Evolutionary conservation across 768 basidiomycete species (phyloP).

Genomic region (Pulveroboletus sp.): DNA sequence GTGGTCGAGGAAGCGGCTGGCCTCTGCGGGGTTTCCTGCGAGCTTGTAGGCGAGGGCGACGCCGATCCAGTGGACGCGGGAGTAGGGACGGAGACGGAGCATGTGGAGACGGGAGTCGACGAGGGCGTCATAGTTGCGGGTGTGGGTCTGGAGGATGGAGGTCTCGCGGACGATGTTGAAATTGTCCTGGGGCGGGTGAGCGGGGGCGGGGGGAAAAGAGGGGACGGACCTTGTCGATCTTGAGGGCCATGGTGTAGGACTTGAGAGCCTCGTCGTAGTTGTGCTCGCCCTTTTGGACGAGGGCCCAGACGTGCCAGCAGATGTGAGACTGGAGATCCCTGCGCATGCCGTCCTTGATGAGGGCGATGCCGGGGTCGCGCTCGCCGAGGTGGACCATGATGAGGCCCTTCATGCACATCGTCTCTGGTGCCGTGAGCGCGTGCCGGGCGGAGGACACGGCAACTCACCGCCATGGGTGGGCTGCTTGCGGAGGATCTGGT

Average conservation of each 20-base stretch:
- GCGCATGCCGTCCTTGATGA: conserved; percentile 80
- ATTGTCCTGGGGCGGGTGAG: conserved; percentile 63
- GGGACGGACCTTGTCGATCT: conserved; percentile 75
- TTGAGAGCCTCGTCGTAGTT: conserved; percentile 93
- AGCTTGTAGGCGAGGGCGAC: conserved; percentile 87
- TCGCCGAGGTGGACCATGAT: conserved; percentile 75
- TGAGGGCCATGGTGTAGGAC: conserved; percentile 85
- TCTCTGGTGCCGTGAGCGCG: conserved; percentile 52
- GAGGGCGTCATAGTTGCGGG: conserved; percentile 72
- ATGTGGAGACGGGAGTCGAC: conserved; percentile 81
- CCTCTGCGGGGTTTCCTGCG: conserved; percentile 66
- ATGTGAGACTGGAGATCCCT: conserved; percentile 87
- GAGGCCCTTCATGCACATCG: conserved; percentile 94
- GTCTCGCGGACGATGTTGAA: conserved; percentile 90
- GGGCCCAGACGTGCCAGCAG: conserved; percentile 96
- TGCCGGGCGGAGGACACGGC: background rate
- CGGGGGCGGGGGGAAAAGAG: background rate
- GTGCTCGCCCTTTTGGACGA: conserved; percentile 90
- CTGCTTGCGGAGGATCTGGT: conserved; percentile 91
- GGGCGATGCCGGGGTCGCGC: conserved; percentile 76
- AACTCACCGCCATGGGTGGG: conserved; percentile 90
- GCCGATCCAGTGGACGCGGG: conserved; percentile 87
- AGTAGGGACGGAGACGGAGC: conserved; percentile 72
- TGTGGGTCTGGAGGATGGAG: conserved; percentile 83
- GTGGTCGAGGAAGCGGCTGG: conserved; percentile 67